Evolutionary conservation across 495 filamentous ascomycete species (phyloP).

Genomic region (Penicillium lagena): DNA sequence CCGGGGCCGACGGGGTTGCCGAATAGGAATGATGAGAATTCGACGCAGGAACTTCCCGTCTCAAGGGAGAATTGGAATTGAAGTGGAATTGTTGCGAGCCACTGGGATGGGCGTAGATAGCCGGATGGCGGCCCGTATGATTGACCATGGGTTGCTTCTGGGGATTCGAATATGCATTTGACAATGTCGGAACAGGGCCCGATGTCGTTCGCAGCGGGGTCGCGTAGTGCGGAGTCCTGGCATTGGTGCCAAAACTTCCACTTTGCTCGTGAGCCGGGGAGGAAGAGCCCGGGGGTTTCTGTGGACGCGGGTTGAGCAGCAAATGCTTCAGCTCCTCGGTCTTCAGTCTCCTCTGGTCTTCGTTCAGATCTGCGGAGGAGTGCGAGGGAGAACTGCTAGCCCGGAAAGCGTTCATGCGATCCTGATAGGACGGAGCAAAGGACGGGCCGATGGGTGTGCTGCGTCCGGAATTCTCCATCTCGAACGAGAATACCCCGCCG

Average conservation of each 20-base stretch:
- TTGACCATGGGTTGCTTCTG: conserved; percentile 7
- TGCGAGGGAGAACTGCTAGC: conserved; percentile 21
- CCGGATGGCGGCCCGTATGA: conserved; percentile 8
- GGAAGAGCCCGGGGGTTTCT: conserved; percentile 27
- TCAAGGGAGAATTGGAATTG: conserved; percentile 15
- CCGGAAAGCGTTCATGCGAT: conserved; percentile 55
- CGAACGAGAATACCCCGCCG: conserved; percentile 56
- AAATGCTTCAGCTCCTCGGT: conserved; percentile 42
- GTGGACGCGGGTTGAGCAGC: conserved; percentile 39
- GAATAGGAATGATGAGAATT: conserved; percentile 3
- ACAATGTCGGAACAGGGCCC: conserved; percentile 23
- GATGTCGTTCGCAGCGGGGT: conserved; percentile 32
- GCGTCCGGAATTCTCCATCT: conserved; percentile 50
- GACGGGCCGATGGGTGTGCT: conserved; percentile 50
- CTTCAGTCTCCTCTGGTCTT: conserved; percentile 37
- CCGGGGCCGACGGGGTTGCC: neutral
- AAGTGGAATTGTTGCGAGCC: conserved; percentile 10
- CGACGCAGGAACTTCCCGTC: conserved; percentile 18
- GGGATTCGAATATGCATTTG: conserved; percentile 8
- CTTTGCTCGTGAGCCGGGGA: conserved; percentile 11
- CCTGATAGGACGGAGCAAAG: conserved; percentile 61
- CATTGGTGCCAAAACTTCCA: conserved; percentile 1
- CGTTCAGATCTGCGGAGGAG: conserved; percentile 15
- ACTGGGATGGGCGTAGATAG: conserved; percentile 8
- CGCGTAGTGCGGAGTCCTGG: conserved; percentile 19